phyloP scores from a whole-genome alignment of 78 protist species.

The Guillardia theta region DNA sequence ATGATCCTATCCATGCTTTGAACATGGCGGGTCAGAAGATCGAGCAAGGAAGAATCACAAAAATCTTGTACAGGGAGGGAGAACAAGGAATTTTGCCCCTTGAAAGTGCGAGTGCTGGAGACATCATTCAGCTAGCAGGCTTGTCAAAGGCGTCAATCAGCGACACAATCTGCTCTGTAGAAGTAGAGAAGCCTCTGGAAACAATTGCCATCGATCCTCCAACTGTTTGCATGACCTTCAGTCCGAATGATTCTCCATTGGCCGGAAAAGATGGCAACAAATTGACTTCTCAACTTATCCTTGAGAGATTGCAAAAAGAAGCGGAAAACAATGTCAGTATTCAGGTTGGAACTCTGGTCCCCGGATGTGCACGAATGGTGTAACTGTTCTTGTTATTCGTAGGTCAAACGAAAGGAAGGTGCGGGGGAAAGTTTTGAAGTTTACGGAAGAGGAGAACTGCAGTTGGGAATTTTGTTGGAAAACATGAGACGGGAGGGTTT shows the following conservation, averaged over 20 bases:
- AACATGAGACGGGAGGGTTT: constrained; percentile 91
- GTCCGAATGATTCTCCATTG: constrained; percentile 77
- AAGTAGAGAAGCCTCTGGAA: constrained; percentile 20
- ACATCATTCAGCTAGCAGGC: constrained; percentile 83
- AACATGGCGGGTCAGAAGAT: not conserved
- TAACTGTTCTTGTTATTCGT: not conserved
- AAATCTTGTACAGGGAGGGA: constrained; percentile 66
- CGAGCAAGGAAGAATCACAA: constrained; percentile 54
- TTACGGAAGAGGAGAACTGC: constrained; percentile 88
- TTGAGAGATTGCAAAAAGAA: constrained; percentile 56
- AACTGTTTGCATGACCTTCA: constrained; percentile 73
- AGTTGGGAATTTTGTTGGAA: constrained; percentile 86
- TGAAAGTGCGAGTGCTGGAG: constrained; percentile 80
- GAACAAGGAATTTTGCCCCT: not conserved
- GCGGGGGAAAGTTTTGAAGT: constrained; percentile 23
- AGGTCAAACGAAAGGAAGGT: not conserved
- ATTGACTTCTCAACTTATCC: not conserved
- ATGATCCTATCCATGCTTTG: constrained; percentile 51
- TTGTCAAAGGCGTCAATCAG: constrained; percentile 68
- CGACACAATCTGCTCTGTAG: constrained; percentile 41
- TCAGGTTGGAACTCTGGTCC: not conserved
- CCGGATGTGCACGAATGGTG: not conserved
- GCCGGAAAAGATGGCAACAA: constrained; percentile 77
- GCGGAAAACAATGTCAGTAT: constrained; percentile 79
- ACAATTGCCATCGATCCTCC: constrained; percentile 85